Base-by-base conservation (phyloP, 768 basidiomycete genomes). In the Cubamyces lactineus region DNA sequence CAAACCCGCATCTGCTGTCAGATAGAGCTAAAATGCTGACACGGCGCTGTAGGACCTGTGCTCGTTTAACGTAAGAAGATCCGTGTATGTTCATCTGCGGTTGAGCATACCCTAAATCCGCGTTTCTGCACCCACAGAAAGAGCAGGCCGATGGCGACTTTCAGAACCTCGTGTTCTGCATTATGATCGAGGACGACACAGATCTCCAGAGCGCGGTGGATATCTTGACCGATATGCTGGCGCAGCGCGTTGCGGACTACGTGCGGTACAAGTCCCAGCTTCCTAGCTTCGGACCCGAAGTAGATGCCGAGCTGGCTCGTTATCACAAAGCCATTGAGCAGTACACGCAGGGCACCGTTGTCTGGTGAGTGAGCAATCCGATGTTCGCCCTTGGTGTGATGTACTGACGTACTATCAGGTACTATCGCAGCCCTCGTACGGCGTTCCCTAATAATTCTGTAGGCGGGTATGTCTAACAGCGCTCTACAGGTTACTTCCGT, bases 101-200 rank as follows among this genome's bases (percentile, higher is more conserved):
- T 64, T 21, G 7, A 30, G 6, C 50, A 0, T 16, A 42, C 55
- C 48, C 42, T 53, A 30, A 51, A 3, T 21, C 1, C 15, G 6
- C 15, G n/a, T 50, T 8, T 3, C 54, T 46, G 15, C 16, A 16
- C 39, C 21, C 38, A 56, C 62, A 77, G 76, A 77, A 77, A 66
- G 76, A 77, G 62, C 76, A 77, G 26, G 67, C 72, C 24, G 77
- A 78, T 59, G 74, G 76, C 46, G 76, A 77, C 55, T 77, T 76
- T 62, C 76, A 77, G 68, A 77, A 77, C 57, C 65, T 77, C 21
- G 76, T 77, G 21, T 77, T 77, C 63, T 77, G 76, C 40, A 71
- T 77, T 55, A 77, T 77, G 76, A 61, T 74, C 30, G 75, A 77
- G 60, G 71, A 62, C 39, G 60, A 71, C 16, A 68, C 72, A 9